Evolutionary conservation across 805 yeast genomes (phyloP).

Genomic region (Pichia thaimueangensis): DNA sequence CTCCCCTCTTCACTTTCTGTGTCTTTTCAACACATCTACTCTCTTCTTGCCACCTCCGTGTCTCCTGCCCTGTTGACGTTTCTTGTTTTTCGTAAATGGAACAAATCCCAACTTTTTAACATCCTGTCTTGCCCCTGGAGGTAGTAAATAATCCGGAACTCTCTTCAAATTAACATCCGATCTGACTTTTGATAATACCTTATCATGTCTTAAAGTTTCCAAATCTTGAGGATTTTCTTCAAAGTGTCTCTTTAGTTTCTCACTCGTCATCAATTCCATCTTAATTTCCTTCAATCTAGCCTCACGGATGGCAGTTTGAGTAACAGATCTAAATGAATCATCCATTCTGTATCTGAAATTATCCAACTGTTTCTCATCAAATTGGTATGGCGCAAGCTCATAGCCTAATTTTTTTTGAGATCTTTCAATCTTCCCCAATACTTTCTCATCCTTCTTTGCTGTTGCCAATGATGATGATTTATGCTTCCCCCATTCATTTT

Average conservation of each 20-base stretch:
- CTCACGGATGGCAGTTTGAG: slow-evolving; percentile 82
- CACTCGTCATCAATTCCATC: slow-evolving; percentile 80
- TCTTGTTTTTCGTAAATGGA: slow-evolving; percentile 46
- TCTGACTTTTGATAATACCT: slow-evolving; percentile 76
- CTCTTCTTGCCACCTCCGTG: slow-evolving; percentile 31
- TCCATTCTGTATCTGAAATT: slow-evolving; percentile 95
- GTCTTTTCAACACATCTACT: slow-evolving; percentile 47
- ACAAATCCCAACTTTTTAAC: slow-evolving; percentile 59
- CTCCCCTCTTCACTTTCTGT: slow-evolving; percentile 23
- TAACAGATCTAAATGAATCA: slow-evolving; percentile 94
- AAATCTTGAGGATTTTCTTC: slow-evolving; percentile 97
- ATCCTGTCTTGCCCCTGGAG: slow-evolving; percentile 61
- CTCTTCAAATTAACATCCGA: slow-evolving; percentile 81
- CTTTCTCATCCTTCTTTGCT: slow-evolving; percentile 81
- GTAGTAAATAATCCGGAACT: slow-evolving; percentile 87
- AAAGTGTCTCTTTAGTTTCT: slow-evolving; percentile 86
- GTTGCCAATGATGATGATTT: slow-evolving; percentile 65
- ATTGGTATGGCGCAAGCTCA: slow-evolving; percentile 79
- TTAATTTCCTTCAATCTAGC: slow-evolving; percentile 88
- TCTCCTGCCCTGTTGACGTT: slow-evolving; percentile 28
- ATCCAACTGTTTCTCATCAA: slow-evolving; percentile 87
- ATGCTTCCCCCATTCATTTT: slow-evolving; percentile 82
- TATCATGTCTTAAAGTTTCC: slow-evolving; percentile 83
- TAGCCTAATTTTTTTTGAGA: slow-evolving; percentile 71
- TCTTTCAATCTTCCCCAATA: slow-evolving; percentile 65